Evolutionary conservation across 78 protist species (phyloP).

Genomic region (Andalucia godoyi): DNA sequence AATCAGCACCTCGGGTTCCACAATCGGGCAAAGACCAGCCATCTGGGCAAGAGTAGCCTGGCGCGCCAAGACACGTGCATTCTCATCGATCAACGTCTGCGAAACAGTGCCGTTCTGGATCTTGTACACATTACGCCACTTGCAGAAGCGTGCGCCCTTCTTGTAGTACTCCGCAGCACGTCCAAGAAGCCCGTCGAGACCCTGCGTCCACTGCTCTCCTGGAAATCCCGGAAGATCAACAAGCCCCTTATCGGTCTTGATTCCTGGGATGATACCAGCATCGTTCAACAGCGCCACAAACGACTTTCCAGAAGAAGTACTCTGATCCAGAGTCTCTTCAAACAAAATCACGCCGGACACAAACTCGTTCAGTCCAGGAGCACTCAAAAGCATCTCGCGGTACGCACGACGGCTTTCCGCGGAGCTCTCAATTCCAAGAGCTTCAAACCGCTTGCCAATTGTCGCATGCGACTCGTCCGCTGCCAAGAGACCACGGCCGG

Average conservation of each 20-base stretch:
- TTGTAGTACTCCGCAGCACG: slow-evolving; percentile 67
- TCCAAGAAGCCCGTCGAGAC: slow-evolving; percentile 70
- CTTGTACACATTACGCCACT: slow-evolving; percentile 74
- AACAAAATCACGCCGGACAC: slow-evolving; percentile 78
- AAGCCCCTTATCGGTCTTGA: slow-evolving; percentile 76
- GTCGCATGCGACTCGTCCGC: slow-evolving; percentile 83
- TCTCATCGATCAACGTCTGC: slow-evolving; percentile 46
- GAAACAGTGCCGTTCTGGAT: slow-evolving; percentile 50
- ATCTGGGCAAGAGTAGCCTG: slow-evolving; percentile 81
- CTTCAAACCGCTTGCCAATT: slow-evolving; percentile 78
- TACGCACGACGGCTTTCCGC: slow-evolving; percentile 76
- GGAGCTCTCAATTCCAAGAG: slow-evolving; percentile 71
- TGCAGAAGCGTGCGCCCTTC: slow-evolving; percentile 90
- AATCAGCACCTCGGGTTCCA: slow-evolving; percentile 85
- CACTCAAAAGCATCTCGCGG: slow-evolving; percentile 72
- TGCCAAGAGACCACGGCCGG: slow-evolving; percentile 89
- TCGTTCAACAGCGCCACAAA: slow-evolving; percentile 5
- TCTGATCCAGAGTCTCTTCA: slow-evolving; percentile 83
- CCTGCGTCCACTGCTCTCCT: slow-evolving; percentile 55
- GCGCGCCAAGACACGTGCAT: slow-evolving; percentile 79
- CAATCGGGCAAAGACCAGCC: slow-evolving; percentile 88
- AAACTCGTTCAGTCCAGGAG: slow-evolving; percentile 37
- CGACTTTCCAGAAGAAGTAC: neutral
- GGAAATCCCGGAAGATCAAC: neutral
- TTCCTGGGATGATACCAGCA: slow-evolving; percentile 70